Conservation (phyloP, 2,329 filamentous ascomycete species). For the Neofusicoccum umdonicola region DNA sequence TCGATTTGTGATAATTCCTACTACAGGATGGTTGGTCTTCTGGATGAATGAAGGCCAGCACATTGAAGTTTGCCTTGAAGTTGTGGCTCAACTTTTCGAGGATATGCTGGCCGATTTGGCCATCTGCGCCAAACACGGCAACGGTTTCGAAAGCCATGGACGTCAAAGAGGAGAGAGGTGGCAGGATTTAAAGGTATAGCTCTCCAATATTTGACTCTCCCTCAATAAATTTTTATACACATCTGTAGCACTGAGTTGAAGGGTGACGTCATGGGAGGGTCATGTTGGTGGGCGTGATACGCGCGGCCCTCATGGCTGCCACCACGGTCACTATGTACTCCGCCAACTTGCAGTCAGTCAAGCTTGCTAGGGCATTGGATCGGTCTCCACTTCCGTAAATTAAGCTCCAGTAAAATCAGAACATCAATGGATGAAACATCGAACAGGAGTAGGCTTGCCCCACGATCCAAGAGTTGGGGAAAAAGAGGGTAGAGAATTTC, state of each 20-base stretch:
- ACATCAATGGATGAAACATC: too few species aligned
- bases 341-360: too few species aligned
- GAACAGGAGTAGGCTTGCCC: too few species aligned
- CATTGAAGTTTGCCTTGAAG: constrained; percentile 15
- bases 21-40: neutral
- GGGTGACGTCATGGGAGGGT: neutral
- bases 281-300: neutral
- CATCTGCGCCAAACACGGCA: constrained; percentile 21
- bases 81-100: constrained; percentile 18
- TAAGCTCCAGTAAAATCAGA: neutral
- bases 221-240: neutral
- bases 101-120: constrained; percentile 21
- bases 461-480: too few species aligned
- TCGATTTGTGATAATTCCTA: constrained; percentile 8
- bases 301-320: neutral
- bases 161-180: neutral
- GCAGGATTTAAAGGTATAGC: neutral
- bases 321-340: neutral
- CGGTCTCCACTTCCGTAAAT: neutral
- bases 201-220: neutral
- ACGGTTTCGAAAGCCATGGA: constrained; percentile 10
- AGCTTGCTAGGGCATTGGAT: too few species aligned
- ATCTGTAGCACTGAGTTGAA: neutral
- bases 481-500: neutral
- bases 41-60: constrained; percentile 19